These are phyloP conservation scores for Oenanthe javanica DNA, from an alignment of 140 eudicot genomes.

Conservation along the genomic window DNA sequence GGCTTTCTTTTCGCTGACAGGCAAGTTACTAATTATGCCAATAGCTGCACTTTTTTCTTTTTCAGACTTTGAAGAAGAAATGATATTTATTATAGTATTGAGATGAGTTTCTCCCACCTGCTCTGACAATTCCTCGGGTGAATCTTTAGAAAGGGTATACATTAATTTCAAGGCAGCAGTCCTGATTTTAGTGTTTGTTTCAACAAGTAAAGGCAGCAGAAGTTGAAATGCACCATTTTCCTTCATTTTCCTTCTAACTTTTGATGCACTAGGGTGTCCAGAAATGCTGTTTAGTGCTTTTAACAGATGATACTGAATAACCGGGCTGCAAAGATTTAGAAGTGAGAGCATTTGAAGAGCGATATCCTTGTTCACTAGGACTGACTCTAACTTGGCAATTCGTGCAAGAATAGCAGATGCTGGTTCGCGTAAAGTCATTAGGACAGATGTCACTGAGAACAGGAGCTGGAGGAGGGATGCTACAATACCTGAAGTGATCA, in stretches of 20 bases:
- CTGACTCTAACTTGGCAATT: conserved; percentile 52
- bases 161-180: conserved; percentile 52
- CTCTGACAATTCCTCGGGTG: conserved; percentile 43
- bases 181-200: conserved; percentile 32
- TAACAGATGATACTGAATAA: conserved; percentile 52
- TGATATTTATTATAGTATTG: conserved; percentile 28
- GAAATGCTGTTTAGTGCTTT: conserved; percentile 68
- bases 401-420: conserved; percentile 79
- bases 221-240: conserved; percentile 67
- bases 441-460: conserved; percentile 84
- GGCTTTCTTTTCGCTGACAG: conserved; percentile 46
- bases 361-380: conserved; percentile 50
- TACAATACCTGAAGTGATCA: conserved; percentile 61
- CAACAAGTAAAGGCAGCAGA: conserved; percentile 52
- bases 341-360: conserved; percentile 85
- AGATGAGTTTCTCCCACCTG: conserved; percentile 59
- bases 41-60: conserved; percentile 59
- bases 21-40: conserved; percentile 66
- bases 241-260: conserved; percentile 71
- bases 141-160: conserved; percentile 48
- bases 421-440: conserved; percentile 91
- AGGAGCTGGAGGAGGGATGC: conserved; percentile 74
- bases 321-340: conserved; percentile 56
- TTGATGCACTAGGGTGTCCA: conserved; percentile 44
- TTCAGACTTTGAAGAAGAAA: conserved; percentile 46